These are phyloP conservation scores for Earliella scabrosa DNA, from an alignment of 1,284 basidiomycete genomes.

Conservation along the genomic window DNA sequence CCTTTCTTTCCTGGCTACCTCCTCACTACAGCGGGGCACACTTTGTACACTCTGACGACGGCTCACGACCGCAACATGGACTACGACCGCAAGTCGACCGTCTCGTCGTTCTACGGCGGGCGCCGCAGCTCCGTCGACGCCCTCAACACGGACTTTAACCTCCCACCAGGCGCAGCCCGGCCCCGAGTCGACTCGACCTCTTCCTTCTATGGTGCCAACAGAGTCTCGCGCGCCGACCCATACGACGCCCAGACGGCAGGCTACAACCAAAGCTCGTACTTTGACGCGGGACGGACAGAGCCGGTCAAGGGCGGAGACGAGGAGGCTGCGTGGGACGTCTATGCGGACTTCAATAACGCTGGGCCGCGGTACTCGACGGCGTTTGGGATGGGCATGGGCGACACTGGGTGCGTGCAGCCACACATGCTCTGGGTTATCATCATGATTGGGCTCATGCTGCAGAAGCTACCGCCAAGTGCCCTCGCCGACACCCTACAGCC, in stretches of 20 bases:
- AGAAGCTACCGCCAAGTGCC: constrained; percentile 59
- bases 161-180: constrained; percentile 40
- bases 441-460: neutral
- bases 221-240: constrained; percentile 47
- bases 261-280: constrained; percentile 71
- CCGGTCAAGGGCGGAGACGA: constrained; percentile 78
- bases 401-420: constrained; percentile 39
- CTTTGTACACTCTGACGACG: constrained; percentile 9
- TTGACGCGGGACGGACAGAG: constrained; percentile 66
- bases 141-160: constrained; percentile 56
- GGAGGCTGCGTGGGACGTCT: constrained; percentile 76
- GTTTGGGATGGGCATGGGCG: constrained; percentile 45
- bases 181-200: constrained; percentile 68
- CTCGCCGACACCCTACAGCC: constrained; percentile 35
- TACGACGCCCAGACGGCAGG: constrained; percentile 54
- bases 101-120: constrained; percentile 76
- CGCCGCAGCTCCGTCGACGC: constrained; percentile 58
- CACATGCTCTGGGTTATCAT: constrained; percentile 6
- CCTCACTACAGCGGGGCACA: constrained; percentile 8
- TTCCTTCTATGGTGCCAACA: constrained; percentile 57
- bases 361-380: constrained; percentile 79
- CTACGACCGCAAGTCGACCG: constrained; percentile 70
- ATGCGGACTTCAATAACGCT: constrained; percentile 89
- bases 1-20: constrained; percentile 8
- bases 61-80: constrained; percentile 40